A percentile compares a stretch with the other conserved stretches of the same genome.
phyloP scores from a whole-genome alignment of 257 asterid species.

The Mitragyna speciosa region DNA sequence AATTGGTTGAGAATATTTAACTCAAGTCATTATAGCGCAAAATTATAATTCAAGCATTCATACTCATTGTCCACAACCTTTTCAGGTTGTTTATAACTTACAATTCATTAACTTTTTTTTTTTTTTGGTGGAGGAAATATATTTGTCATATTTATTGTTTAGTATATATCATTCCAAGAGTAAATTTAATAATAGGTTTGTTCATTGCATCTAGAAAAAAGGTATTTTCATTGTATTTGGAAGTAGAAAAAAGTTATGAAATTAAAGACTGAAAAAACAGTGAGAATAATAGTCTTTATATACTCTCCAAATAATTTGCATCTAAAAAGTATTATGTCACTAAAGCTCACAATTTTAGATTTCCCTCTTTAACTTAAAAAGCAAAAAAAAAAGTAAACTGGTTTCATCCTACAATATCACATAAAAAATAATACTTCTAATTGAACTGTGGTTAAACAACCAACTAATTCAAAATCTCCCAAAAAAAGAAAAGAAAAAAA shows the following conservation, averaged over 20 bases:
- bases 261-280: not conserved
- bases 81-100: too few relatives aligned
- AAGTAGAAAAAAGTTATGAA: not conserved
- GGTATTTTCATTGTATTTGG: too few relatives aligned
- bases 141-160: too few relatives aligned
- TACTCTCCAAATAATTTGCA: constrained; percentile 3
- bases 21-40: too few relatives aligned
- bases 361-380: too few relatives aligned
- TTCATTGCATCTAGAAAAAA: not conserved
- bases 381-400: not conserved
- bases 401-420: not conserved
- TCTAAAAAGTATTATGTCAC: not conserved
- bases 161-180: too few relatives aligned
- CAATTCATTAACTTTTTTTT: too few relatives aligned
- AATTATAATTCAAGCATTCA: too few relatives aligned
- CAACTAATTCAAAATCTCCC: not conserved
- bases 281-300: not conserved
- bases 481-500: not conserved
- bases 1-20: too few relatives aligned
- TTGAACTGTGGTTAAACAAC: not conserved
- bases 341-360: not conserved
- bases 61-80: not conserved
- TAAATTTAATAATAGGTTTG: too few relatives aligned
- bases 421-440: not conserved
- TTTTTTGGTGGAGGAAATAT: too few relatives aligned